These are phyloP conservation scores for Trypanosoma cruzi DNA, from an alignment of 208 protist genomes.

Conservation along the genomic window DNA sequence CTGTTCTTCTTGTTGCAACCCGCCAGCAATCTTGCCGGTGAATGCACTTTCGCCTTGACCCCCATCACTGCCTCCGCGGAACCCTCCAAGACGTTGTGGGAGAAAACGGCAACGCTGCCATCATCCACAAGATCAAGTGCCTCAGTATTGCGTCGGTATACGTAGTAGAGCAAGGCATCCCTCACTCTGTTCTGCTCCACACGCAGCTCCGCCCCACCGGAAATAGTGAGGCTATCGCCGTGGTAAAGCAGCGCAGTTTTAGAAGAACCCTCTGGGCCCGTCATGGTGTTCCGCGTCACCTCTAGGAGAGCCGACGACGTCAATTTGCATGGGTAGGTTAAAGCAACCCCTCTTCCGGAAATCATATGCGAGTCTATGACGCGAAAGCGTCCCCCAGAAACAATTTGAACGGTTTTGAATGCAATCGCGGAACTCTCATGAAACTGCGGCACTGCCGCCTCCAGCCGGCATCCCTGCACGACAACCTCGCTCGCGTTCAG, in stretches of 20 bases:
- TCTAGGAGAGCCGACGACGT: background rate
- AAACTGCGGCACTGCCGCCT: background rate
- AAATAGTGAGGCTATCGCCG: background rate
- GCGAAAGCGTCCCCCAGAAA: background rate
- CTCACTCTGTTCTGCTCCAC: background rate
- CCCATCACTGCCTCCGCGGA: background rate
- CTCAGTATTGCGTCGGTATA: background rate
- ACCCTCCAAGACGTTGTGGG: background rate
- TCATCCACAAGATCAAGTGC: background rate
- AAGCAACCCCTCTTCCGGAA: background rate
- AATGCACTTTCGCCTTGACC: background rate
- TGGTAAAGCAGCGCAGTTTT: background rate
- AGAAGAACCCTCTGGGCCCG: background rate
- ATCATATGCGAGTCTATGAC: slow-evolving; percentile 3
- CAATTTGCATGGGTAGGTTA: background rate
- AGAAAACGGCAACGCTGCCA: background rate
- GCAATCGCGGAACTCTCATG: background rate
- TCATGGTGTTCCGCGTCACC: slow-evolving; percentile 1
- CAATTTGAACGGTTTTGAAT: background rate
- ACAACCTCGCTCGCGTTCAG: slow-evolving; percentile 7
- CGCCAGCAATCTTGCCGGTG: background rate
- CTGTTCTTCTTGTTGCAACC: background rate
- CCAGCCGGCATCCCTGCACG: slow-evolving; percentile 1
- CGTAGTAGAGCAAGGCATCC: background rate
- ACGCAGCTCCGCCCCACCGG: background rate